A percentile compares a stretch with the other conserved stretches of the same genome.
Conservation (phyloP, 2,329 filamentous ascomycete genomes). For the Emergomyces pasteurianus region DNA sequence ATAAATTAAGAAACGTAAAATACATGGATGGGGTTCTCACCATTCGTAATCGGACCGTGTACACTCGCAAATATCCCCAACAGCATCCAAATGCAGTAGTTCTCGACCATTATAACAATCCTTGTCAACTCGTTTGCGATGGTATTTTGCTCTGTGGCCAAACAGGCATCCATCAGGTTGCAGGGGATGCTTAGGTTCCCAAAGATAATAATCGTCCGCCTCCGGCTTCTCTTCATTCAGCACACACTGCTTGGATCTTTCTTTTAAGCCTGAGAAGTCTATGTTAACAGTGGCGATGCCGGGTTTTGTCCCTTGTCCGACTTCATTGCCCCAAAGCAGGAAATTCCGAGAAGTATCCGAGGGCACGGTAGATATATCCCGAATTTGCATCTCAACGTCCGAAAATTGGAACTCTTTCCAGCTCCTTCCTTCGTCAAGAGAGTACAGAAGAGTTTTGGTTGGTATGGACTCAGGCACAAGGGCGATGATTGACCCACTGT, state of each 20-base stretch:
- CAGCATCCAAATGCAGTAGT: slow-evolving; percentile 58
- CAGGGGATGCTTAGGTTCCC: slow-evolving; percentile 75
- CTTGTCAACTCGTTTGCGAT: slow-evolving; percentile 71
- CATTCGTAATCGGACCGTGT: slow-evolving; percentile 84
- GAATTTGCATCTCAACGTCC: slow-evolving; percentile 57
- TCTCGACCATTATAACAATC: slow-evolving; percentile 72
- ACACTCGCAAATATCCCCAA: slow-evolving; percentile 67
- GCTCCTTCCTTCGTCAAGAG: slow-evolving; percentile 64
- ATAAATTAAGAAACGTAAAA: background rate
- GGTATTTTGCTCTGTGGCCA: slow-evolving; percentile 77
- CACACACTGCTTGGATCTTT: slow-evolving; percentile 52
- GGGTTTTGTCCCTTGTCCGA: slow-evolving; percentile 28
- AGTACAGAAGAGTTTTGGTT: slow-evolving; percentile 61
- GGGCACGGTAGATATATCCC: slow-evolving; percentile 75
- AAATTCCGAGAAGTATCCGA: slow-evolving; percentile 88
- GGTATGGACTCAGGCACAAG: slow-evolving; percentile 61
- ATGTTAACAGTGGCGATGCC: slow-evolving; percentile 65
- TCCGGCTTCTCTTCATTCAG: slow-evolving; percentile 50
- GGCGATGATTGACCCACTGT: slow-evolving; percentile 85
- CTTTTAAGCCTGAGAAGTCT: slow-evolving; percentile 73
- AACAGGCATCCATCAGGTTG: slow-evolving; percentile 76
- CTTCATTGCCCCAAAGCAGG: slow-evolving; percentile 66
- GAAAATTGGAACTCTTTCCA: slow-evolving; percentile 70
- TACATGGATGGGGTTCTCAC: slow-evolving; percentile 38
- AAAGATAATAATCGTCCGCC: slow-evolving; percentile 64